Conservation (phyloP, 805 yeast genomes). For the Saccharomycopsis sp. region DNA sequence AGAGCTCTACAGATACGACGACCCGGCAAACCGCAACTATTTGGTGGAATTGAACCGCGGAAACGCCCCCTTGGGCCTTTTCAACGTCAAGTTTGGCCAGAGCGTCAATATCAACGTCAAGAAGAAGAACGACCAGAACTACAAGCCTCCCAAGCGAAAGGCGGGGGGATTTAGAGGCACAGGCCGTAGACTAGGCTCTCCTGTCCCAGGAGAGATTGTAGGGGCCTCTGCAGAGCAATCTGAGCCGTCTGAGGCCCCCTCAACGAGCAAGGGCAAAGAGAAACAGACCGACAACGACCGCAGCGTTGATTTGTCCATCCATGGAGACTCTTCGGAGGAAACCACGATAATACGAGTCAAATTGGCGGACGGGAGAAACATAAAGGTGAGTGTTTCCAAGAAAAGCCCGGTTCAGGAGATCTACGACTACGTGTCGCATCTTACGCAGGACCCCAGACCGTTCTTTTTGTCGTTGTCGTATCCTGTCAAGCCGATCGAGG, state of each 20-base stretch:
- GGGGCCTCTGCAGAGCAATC: background rate
- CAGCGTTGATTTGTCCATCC: slow-evolving; percentile 22
- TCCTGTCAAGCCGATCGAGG: slow-evolving; percentile 70
- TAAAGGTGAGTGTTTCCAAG: slow-evolving; percentile 56
- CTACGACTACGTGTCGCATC: slow-evolving; percentile 58
- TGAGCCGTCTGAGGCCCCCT: background rate
- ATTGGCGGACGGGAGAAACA: slow-evolving; percentile 72
- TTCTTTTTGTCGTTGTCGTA: slow-evolving; percentile 73
- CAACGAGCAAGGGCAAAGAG: slow-evolving; percentile 19
- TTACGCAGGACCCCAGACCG: slow-evolving; percentile 37
- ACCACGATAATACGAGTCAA: slow-evolving; percentile 77
- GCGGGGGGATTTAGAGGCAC: slow-evolving; percentile 67
- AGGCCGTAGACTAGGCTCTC: slow-evolving; percentile 86
- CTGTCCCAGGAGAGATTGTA: slow-evolving; percentile 64
- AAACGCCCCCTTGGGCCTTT: slow-evolving; percentile 77
- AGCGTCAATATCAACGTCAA: slow-evolving; percentile 88
- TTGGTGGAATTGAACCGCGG: slow-evolving; percentile 80
- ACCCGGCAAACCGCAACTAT: slow-evolving; percentile 77
- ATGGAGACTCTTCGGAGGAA: slow-evolving; percentile 36
- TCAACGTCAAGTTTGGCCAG: slow-evolving; percentile 83
- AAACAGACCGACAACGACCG: slow-evolving; percentile 23
- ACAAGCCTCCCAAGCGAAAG: slow-evolving; percentile 54
- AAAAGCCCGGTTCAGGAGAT: slow-evolving; percentile 57
- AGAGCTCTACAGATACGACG: slow-evolving; percentile 77
- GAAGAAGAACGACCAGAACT: slow-evolving; percentile 76